Conservation (phyloP, 345 rosid genomes). For the Toxicodendron radicans region DNA sequence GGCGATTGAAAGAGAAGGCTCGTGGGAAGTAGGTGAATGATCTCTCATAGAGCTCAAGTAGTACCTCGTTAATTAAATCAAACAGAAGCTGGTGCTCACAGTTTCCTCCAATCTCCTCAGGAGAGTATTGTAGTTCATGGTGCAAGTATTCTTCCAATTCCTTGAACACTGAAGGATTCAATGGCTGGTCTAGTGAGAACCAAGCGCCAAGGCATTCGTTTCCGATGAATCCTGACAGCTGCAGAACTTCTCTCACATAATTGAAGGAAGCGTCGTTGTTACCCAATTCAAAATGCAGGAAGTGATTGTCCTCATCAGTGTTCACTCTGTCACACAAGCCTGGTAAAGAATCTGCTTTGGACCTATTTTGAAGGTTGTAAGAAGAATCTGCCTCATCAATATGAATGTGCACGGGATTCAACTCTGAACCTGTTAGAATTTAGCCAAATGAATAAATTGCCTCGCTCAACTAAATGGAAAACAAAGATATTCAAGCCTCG, state of each 20-base stretch:
- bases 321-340: constrained; percentile 5
- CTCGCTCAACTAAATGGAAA: not conserved
- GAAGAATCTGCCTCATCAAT: constrained; percentile 24
- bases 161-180: constrained; percentile 59
- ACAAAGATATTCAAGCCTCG: not conserved
- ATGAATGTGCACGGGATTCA: not conserved
- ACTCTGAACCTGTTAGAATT: constrained; percentile 30
- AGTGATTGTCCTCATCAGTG: constrained; percentile 15
- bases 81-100: constrained; percentile 58
- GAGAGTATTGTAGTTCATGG: constrained; percentile 27
- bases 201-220: constrained; percentile 43
- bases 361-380: constrained; percentile 12
- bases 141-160: constrained; percentile 40
- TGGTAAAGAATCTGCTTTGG: constrained; percentile 1
- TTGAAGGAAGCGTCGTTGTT: constrained; percentile 42
- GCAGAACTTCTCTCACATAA: constrained; percentile 54
- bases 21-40: constrained; percentile 58
- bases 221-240: constrained; percentile 60
- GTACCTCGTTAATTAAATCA: constrained; percentile 57
- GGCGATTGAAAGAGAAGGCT: constrained; percentile 34
- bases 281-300: constrained; percentile 21
- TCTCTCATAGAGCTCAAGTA: constrained; percentile 45
- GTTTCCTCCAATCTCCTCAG: constrained; percentile 21
- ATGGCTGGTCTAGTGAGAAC: constrained; percentile 66
- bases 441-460: constrained; percentile 7